Evolutionary conservation across 202 grass and related monocot genomes (phyloP), one percentile per base, ranked within the genome.

Genomic region (Setaria viridis): DNA sequence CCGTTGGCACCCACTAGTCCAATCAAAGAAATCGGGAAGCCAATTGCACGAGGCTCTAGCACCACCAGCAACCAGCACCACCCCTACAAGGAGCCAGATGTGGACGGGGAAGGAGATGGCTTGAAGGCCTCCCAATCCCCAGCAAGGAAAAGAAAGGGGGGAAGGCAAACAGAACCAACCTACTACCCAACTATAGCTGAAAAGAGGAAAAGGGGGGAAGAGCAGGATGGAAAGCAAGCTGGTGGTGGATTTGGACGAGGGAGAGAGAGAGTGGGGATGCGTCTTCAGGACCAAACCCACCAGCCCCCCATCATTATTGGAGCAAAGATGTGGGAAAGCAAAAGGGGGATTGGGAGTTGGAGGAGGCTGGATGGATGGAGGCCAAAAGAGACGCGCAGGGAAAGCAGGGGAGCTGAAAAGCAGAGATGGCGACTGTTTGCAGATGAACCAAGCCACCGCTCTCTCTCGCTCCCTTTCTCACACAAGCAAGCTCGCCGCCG

Each of bases 71-170:
- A 33, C 50, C 7, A 42, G 46, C 70, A 73, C 25, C 70, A 53
- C 39, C 37, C 35, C 82, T 58, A 55, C 32, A 54, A 69, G 62
- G 41, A 77, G 50, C 60, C 46, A 35, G 89, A 87, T 70, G 85
- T 80, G 85, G 81, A 81, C 85, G 62, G 47, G 81, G 76, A 60
- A 51, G 82, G 15, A 49, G 68, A 79, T 68, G 80, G 80, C 21
- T 80, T 87, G 20, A 12, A 75, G 80, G 85, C 76, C 77, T 87
- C 85, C 85, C 81, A 81, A 91, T 91, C 89, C 85, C 89, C 81
- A 87, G 89, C 89, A 87, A 81, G 34, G 39, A 64, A 82, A 80
- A 76, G 30, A 62, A 85, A 53, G 5, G 30, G 74, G 66, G 42
- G 67, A 32, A 6, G 63, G 37, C n/a, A 57, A 69, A 60, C 39